phyloP scores from a whole-genome alignment of 2,329 filamentous ascomycete species.

The Zopfia rhizophila region DNA sequence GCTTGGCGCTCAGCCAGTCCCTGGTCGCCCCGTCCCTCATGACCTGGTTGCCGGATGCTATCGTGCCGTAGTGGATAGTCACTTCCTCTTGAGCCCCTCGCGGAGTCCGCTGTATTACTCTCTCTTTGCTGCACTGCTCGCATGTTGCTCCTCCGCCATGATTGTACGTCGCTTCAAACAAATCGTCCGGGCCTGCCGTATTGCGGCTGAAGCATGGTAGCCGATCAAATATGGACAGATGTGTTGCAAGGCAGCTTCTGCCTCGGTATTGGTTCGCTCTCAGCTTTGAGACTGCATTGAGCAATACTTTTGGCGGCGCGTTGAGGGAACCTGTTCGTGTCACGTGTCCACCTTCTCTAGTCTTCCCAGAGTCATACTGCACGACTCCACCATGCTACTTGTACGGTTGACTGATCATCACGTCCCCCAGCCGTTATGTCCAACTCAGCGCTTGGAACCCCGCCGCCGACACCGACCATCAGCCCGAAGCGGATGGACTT shows the following conservation, averaged over 20 bases:
- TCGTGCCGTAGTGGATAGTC: conserved; percentile 16
- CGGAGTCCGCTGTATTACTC: not conserved
- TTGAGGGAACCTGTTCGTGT: too few species aligned
- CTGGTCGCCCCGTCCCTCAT: conserved; percentile 17
- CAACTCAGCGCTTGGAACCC: conserved; percentile 28
- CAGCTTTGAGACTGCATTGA: too few species aligned
- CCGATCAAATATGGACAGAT: conserved; percentile 3
- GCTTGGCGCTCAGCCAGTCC: conserved; percentile 16
- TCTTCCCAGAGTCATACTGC: conserved; percentile 40
- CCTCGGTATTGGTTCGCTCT: too few species aligned
- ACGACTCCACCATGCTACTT: conserved; percentile 31
- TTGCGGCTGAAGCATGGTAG: conserved; percentile 1
- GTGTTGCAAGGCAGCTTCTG: not conserved
- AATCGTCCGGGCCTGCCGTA: not conserved
- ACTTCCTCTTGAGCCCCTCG: conserved; percentile 2
- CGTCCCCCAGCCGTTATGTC: conserved; percentile 47
- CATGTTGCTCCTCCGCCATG: conserved; percentile 4
- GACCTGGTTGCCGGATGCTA: conserved; percentile 19
- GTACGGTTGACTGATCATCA: conserved; percentile 34
- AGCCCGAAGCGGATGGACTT: conserved; percentile 46
- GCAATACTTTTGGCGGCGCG: too few species aligned
- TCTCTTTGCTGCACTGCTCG: not conserved
- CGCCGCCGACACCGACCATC: conserved; percentile 57
- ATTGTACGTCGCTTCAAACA: conserved; percentile 3
- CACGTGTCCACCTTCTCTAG: too few species aligned